phyloP scores from a whole-genome alignment of 345 rosid species.

The Turnera subulata region DNA sequence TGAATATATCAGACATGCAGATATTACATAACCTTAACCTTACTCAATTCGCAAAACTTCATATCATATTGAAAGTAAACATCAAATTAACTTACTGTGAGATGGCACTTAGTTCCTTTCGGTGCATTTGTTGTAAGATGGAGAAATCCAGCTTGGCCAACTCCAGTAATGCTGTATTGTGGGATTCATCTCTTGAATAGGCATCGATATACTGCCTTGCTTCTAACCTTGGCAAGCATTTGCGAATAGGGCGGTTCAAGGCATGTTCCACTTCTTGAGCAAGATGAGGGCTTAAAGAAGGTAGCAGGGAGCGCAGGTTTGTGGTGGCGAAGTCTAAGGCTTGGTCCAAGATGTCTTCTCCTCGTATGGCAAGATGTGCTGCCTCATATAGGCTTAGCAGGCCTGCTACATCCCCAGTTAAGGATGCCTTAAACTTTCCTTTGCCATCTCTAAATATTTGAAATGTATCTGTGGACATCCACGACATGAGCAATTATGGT shows the following conservation, averaged over 20 bases:
- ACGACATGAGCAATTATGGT: too few relatives aligned
- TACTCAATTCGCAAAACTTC: too few relatives aligned
- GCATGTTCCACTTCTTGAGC: conserved; percentile 14
- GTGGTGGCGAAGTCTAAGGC: too few relatives aligned
- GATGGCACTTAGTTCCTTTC: not conserved
- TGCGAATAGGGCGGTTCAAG: conserved; percentile 9
- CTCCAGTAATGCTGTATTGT: not conserved
- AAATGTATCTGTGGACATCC: conserved; percentile 8
- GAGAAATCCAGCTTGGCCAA: conserved; percentile 15
- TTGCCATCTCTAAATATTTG: conserved; percentile 3
- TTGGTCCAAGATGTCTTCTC: conserved; percentile 15
- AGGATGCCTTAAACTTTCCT: conserved; percentile 6
- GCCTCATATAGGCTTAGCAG: conserved; percentile 22
- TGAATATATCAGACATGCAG: too few relatives aligned
- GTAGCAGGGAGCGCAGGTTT: too few relatives aligned
- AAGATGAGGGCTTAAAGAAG: too few relatives aligned
- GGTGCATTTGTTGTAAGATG: not conserved
- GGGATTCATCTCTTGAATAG: not conserved
- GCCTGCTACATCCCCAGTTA: conserved; percentile 5
- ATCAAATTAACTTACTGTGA: not conserved
- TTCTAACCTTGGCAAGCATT: conserved; percentile 9
- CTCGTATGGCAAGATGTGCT: conserved; percentile 5
- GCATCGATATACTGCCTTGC: not conserved
- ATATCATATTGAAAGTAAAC: not conserved
- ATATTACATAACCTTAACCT: too few relatives aligned